A percentile compares a stretch with the other conserved stretches of the same genome.
These are phyloP conservation scores for Dendrobium catenatum DNA, from an alignment of 106 monocot species.

Conservation along the genomic window DNA sequence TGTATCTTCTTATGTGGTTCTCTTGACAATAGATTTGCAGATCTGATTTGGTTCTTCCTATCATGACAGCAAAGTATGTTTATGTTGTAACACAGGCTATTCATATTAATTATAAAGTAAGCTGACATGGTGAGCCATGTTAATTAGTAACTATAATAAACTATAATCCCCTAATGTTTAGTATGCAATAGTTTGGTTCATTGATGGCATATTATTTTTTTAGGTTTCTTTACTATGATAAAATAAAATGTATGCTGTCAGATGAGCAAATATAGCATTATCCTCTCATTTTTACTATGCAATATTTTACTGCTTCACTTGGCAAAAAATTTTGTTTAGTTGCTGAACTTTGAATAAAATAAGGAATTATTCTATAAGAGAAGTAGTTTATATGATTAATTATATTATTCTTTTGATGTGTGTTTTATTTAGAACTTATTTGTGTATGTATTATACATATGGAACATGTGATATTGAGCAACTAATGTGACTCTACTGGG, in stretches of 20 bases:
- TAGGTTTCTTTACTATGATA: neutral
- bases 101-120: neutral
- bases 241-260: neutral
- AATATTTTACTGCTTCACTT: neutral
- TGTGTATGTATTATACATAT: no score
- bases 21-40: neutral
- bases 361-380: no score
- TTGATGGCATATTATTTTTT: neutral
- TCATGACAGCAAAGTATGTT: neutral
- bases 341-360: neutral
- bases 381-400: no score
- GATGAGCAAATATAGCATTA: neutral
- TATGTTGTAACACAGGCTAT: no score
- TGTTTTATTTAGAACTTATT: no score
- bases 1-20: neutral
- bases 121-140: neutral
- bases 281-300: neutral
- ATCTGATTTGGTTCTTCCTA: neutral
- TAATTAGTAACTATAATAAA: neutral
- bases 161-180: neutral
- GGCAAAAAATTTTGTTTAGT: neutral
- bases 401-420: no score
- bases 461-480: no score
- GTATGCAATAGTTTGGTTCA: neutral
- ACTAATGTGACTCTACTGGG: no score